A percentile compares a stretch with the other conserved stretches of the same genome.
Evolutionary conservation across 78 protist species (phyloP).

Genomic region (Diacronema lutheri): DNA sequence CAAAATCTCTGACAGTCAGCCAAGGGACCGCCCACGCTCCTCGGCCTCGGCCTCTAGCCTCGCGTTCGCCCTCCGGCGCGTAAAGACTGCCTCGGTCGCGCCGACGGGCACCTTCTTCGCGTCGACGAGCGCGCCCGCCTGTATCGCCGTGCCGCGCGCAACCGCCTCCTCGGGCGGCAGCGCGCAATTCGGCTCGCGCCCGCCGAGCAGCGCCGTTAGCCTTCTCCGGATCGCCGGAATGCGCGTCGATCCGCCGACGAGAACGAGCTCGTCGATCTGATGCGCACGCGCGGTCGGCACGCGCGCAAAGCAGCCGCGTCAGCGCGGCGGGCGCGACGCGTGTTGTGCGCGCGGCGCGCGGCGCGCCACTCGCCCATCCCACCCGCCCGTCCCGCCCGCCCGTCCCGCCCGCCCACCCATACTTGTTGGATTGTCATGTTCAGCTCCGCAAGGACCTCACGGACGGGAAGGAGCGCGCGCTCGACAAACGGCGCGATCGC

Average conservation of each 20-base stretch:
- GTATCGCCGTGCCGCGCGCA: slow-evolving; percentile 97
- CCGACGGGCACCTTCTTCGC: not conserved
- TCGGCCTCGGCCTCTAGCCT: too few species aligned
- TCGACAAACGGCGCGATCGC: slow-evolving; percentile 86
- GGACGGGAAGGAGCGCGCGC: slow-evolving; percentile 83
- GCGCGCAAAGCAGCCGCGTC: too few species aligned
- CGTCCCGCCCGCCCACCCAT: too few species aligned
- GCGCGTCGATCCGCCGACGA: slow-evolving; percentile 98
- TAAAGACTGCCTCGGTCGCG: slow-evolving; percentile 6
- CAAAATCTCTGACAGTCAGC: too few species aligned
- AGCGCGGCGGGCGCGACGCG: too few species aligned
- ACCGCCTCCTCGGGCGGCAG: slow-evolving; percentile 99
- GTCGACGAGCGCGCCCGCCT: slow-evolving; percentile 83
- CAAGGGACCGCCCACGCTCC: too few species aligned
- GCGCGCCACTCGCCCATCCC: too few species aligned
- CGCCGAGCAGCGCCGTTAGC: slow-evolving; percentile 60
- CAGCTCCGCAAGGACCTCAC: not conserved
- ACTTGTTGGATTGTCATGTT: not conserved
- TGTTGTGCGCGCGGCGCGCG: too few species aligned
- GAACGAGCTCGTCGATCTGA: slow-evolving; percentile 90
- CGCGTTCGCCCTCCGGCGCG: too few species aligned
- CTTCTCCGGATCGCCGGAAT: slow-evolving; percentile 36
- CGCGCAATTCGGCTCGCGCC: slow-evolving; percentile 90
- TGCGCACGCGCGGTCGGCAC: too few species aligned
- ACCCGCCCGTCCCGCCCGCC: too few species aligned